A percentile compares a stretch with the other conserved stretches of the same genome.
phyloP scores from a whole-genome alignment of 2,329 filamentous ascomycete genomes.

The Aspergillus ibericus region DNA sequence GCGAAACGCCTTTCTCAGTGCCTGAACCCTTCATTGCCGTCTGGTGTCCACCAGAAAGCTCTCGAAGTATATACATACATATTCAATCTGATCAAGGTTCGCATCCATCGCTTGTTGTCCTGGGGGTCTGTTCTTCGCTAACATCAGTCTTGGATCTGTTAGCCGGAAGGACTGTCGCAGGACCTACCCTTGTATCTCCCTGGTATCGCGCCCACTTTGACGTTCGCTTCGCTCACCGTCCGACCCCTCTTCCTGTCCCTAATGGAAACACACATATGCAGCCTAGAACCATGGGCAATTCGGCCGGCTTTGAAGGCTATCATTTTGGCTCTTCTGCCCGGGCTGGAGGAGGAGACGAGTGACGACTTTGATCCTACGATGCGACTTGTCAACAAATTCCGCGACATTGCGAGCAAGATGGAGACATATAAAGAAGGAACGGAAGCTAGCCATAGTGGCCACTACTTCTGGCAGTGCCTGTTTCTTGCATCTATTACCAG shows the following conservation, averaged over 20 bases:
- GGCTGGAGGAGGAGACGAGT: slow-evolving; percentile 91
- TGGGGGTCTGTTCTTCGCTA: background rate
- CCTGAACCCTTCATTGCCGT: slow-evolving; percentile 86
- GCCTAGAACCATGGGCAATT: slow-evolving; percentile 67
- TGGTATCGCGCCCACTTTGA: slow-evolving; percentile 82
- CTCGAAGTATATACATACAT: slow-evolving; percentile 91
- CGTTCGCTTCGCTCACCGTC: slow-evolving; percentile 91
- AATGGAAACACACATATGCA: slow-evolving; percentile 76
- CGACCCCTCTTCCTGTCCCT: slow-evolving; percentile 82
- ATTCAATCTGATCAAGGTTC: slow-evolving; percentile 78
- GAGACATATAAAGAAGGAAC: slow-evolving; percentile 52
- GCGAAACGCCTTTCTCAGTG: slow-evolving; percentile 94
- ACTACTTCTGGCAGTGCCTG: slow-evolving; percentile 98
- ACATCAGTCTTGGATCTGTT: slow-evolving; percentile 10
- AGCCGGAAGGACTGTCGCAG: slow-evolving; percentile 70
- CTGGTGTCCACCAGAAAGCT: slow-evolving; percentile 95
- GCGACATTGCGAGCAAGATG: slow-evolving; percentile 57
- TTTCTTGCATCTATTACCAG: slow-evolving; percentile 93
- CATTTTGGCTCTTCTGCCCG: slow-evolving; percentile 83
- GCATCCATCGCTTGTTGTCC: slow-evolving; percentile 16
- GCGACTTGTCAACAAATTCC: slow-evolving; percentile 74
- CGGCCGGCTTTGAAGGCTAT: slow-evolving; percentile 88
- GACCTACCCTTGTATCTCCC: slow-evolving; percentile 88
- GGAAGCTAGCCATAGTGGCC: slow-evolving; percentile 63
- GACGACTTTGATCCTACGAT: slow-evolving; percentile 94